These are phyloP conservation scores for Cutaneotrichosporon sp. DNA, from an alignment of 1,284 basidiomycete genomes.

Conservation along the genomic window DNA sequence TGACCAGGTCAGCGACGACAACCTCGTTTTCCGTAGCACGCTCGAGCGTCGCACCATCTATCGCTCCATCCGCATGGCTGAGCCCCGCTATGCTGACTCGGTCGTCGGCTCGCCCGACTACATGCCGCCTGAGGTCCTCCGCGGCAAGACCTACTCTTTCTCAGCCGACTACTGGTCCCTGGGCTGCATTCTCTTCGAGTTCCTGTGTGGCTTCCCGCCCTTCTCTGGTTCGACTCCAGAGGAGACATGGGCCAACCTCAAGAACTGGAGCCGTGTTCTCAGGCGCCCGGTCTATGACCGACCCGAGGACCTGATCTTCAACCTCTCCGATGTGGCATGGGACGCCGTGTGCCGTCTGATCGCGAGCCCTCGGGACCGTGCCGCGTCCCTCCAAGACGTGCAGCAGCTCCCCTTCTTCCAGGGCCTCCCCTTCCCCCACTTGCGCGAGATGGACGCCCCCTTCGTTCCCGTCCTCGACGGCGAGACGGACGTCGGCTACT, in stretches of 20 bases:
- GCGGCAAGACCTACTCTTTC: constrained; percentile 89
- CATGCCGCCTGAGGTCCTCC: constrained; percentile 71
- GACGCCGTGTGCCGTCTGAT: constrained; percentile 77
- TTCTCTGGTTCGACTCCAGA: constrained; percentile 94
- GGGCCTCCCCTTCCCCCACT: constrained; percentile 65
- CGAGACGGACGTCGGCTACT: constrained; percentile 95
- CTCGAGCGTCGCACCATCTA: constrained; percentile 93
- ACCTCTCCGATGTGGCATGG: constrained; percentile 90
- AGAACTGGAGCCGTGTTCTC: constrained; percentile 93
- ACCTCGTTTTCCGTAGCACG: constrained; percentile 85
- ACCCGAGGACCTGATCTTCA: constrained; percentile 95
- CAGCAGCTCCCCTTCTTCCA: constrained; percentile 81
- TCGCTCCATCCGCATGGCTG: constrained; percentile 82
- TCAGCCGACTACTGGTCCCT: constrained; percentile 98
- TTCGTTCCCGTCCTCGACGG: constrained; percentile 94
- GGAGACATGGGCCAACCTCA: constrained; percentile 98
- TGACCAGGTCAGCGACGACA: constrained; percentile 92
- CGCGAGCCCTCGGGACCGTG: constrained; percentile 72
- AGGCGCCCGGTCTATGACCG: constrained; percentile 90
- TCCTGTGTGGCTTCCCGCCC: constrained; percentile 91
- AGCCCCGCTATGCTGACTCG: constrained; percentile 92
- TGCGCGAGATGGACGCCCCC: constrained; percentile 76
- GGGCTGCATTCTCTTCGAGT: constrained; percentile 97
- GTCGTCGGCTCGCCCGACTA: constrained; percentile 99
- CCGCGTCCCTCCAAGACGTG: constrained; percentile 68